These are phyloP conservation scores for Glonium stellatum DNA, from an alignment of 495 filamentous ascomycete species.

Conservation along the genomic window DNA sequence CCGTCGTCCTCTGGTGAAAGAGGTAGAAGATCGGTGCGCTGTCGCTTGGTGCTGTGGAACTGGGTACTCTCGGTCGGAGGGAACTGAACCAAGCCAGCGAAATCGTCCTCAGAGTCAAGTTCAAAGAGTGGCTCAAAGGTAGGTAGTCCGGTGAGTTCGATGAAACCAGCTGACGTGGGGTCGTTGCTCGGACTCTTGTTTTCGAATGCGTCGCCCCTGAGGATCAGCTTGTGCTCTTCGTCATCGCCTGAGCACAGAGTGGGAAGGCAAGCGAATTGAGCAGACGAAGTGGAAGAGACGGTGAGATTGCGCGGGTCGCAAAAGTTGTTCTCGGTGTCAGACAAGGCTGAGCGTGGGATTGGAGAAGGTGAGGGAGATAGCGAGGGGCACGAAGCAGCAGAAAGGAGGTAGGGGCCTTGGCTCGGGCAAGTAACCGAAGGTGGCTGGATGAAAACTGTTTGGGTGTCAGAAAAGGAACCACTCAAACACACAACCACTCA, in stretches of 20 bases:
- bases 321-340: constrained; percentile 70
- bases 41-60: constrained; percentile 69
- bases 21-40: constrained; percentile 59
- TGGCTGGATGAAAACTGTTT: constrained; percentile 74
- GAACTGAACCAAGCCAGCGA: constrained; percentile 70
- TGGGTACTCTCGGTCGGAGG: constrained; percentile 52
- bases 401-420: constrained; percentile 65
- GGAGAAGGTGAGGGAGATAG: constrained; percentile 77
- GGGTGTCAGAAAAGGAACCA: constrained; percentile 3
- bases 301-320: constrained; percentile 92
- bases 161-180: constrained; percentile 40
- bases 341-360: constrained; percentile 61
- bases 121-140: constrained; percentile 82
- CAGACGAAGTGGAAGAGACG: constrained; percentile 52
- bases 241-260: constrained; percentile 65
- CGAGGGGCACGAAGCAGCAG: constrained; percentile 72
- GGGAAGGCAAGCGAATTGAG: constrained; percentile 62
- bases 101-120: constrained; percentile 87
- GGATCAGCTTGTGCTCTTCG: constrained; percentile 67
- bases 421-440: constrained; percentile 42
- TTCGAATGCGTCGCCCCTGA: constrained; percentile 51
- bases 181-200: constrained; percentile 44
- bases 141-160: constrained; percentile 60
- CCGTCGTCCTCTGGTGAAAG: constrained; percentile 58
- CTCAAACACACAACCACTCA: constrained; percentile 4